Conservation (phyloP, 1,284 basidiomycete species). For the Ceratobasidium sp. region DNA sequence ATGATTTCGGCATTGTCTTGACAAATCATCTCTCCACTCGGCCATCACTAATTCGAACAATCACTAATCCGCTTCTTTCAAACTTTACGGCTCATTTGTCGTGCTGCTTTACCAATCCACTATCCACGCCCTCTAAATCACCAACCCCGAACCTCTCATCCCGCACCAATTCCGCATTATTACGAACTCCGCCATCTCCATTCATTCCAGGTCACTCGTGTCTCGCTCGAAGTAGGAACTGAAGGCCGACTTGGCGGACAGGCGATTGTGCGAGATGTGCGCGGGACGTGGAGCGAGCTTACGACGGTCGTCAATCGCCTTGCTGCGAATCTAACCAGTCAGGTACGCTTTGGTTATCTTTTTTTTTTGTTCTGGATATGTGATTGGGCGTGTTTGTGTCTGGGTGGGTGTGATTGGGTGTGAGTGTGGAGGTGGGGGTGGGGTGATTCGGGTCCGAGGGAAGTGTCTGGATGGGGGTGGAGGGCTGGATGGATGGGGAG, state of each 20-base stretch:
- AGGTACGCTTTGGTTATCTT: conserved; percentile 54
- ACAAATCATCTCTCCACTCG: too few relatives aligned
- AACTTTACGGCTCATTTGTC: neutral
- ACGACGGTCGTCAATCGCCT: conserved; percentile 91
- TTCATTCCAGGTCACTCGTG: conserved; percentile 83
- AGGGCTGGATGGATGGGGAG: conserved; percentile 5
- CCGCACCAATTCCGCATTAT: too few relatives aligned
- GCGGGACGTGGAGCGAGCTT: conserved; percentile 93
- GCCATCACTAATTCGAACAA: too few relatives aligned
- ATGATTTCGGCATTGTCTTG: too few relatives aligned
- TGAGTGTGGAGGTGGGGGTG: neutral
- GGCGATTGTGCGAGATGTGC: conserved; percentile 90
- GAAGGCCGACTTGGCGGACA: conserved; percentile 94
- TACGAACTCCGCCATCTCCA: too few relatives aligned
- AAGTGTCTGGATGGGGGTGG: neutral
- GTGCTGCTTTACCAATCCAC: too few relatives aligned
- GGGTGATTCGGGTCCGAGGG: neutral
- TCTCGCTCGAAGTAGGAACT: conserved; percentile 91
- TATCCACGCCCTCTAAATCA: too few relatives aligned
- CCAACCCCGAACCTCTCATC: neutral
- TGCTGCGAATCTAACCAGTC: conserved; percentile 93
- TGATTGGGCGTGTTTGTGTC: neutral
- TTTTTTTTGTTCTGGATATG: conserved; percentile 11
- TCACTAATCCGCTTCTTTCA: too few relatives aligned
- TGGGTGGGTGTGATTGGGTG: too few relatives aligned